Base-by-base conservation (phyloP, 495 filamentous ascomycete genomes). In the Lophiostoma macrostomum region DNA sequence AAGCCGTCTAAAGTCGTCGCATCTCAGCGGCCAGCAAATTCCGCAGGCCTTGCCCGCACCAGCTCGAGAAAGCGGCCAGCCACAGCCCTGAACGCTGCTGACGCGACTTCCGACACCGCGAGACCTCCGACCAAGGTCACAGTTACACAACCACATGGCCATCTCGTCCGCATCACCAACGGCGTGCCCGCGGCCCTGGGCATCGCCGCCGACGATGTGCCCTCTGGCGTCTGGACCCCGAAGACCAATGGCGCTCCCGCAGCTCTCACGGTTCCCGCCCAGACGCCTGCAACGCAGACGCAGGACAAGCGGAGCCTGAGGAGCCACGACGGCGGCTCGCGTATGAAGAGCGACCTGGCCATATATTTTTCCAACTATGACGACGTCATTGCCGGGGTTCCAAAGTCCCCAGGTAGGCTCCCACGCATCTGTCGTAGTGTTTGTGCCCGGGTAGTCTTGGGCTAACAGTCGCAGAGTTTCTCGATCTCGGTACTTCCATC, bases 361-460 rank as follows among this genome's bases (percentile, higher is more conserved):
- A 76, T 80, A 25, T 96, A 93, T 68, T 94, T 96, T 61, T 82
- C 86, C 35, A 89, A 91, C 54, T 96, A 91, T 69, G 90, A 96
- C 66, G 86, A 93, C 58, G 78, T 95, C 47, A 85, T 96, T 65
- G 88, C 85, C 51, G 84, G 90, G 58, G 84, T 88, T 57, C 79
- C 80, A 5, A 81, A 85, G 50, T 83, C 90, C 65, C 73, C 81
- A 50, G 86, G 88, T 95, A 76, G n/a, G n/a, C n/a, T n/a, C n/a
- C n/a, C n/a, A n/a, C n/a, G n/a, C n/a, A n/a, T n/a, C n/a, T 60
- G 80, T 49, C 46, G 20, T 46, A 38, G 37, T 22, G 8, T 14
- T 40, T 18, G 47, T 28, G 32, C 11, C 39, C 27, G 13, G 43
- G 56, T 28, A 16, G n/a, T 18, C 4, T 19, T 11, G 22, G 5